Evolutionary conservation across 1,284 basidiomycete genomes (phyloP).

Genomic region (Leccinum brunneo-olivaceum): DNA sequence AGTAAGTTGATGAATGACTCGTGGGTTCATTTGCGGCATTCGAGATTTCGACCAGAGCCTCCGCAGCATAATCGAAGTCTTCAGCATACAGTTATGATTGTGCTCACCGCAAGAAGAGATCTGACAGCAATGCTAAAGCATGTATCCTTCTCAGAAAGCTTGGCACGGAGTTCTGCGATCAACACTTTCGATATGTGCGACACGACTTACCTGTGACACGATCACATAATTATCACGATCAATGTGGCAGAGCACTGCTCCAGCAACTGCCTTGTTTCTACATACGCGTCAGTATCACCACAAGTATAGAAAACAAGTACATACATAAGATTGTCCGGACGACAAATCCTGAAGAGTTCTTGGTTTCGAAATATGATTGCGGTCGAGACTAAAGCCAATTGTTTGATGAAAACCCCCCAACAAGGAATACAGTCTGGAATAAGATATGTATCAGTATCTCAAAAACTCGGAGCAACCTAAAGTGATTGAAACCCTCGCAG

Average conservation of each 20-base stretch:
- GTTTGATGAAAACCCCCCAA: conserved; percentile 40
- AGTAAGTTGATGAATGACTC: no score
- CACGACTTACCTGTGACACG: conserved; percentile 34
- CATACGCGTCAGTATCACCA: conserved; percentile 1
- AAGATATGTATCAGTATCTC: neutral
- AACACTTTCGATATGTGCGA: no score
- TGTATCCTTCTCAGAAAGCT: no score
- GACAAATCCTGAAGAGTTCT: conserved; percentile 11
- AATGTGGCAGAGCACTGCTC: conserved; percentile 43
- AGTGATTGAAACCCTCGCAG: conserved; percentile 21
- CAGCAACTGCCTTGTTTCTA: conserved; percentile 48
- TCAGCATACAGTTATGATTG: no score
- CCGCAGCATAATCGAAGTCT: no score
- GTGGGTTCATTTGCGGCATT: no score
- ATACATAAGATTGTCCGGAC: conserved; percentile 16
- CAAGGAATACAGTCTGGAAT: conserved; percentile 22
- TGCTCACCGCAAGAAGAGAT: no score
- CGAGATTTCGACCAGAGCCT: no score
- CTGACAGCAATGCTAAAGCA: no score
- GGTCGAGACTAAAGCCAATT: conserved; percentile 37
- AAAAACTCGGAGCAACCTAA: conserved; percentile 16
- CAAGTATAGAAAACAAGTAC: neutral
- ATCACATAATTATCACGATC: conserved; percentile 35
- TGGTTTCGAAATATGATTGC: conserved; percentile 21
- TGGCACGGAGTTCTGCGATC: no score